Conservation (phyloP, 768 basidiomycete genomes). For the Steccherinum ochraceum region DNA sequence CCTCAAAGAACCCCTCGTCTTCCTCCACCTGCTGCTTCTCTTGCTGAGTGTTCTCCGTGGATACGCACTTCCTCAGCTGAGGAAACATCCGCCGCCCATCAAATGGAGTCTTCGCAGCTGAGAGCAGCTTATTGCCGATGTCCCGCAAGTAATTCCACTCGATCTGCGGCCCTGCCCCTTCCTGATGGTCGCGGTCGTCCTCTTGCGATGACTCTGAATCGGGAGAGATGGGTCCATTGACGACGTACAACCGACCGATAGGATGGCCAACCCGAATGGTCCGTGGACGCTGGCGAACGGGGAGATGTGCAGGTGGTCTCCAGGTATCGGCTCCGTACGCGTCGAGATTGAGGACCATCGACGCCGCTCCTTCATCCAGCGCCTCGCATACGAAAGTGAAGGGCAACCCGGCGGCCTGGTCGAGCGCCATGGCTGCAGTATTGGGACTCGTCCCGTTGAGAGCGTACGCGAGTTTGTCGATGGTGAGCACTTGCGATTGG, state of each 20-base stretch:
- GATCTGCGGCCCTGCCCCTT: not conserved
- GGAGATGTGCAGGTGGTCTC: constrained; percentile 2
- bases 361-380: constrained; percentile 13
- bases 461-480: constrained; percentile 18
- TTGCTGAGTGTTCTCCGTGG: too few relatives aligned
- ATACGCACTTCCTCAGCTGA: not conserved
- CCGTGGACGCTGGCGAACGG: constrained; percentile 11
- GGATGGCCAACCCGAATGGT: not conserved
- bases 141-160: constrained; percentile 3
- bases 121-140: constrained; percentile 2
- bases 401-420: constrained; percentile 1
- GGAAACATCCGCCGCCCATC: constrained; percentile 6
- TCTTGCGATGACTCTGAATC: not conserved
- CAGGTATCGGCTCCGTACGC: constrained; percentile 12
- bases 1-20: constrained; percentile 24
- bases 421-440: not conserved
- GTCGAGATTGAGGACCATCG: constrained; percentile 13
- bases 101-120: constrained; percentile 1
- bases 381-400: constrained; percentile 17
- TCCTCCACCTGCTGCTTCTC: constrained; percentile 7
- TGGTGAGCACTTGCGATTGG: constrained; percentile 21
- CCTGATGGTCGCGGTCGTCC: not conserved
- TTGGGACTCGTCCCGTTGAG: not conserved
- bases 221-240: not conserved
- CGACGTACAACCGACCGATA: not conserved